A percentile compares a stretch with the other conserved stretches of the same genome.
Evolutionary conservation across 2,329 filamentous ascomycete species (phyloP).

Genomic region (Hypoxylon sp.): DNA sequence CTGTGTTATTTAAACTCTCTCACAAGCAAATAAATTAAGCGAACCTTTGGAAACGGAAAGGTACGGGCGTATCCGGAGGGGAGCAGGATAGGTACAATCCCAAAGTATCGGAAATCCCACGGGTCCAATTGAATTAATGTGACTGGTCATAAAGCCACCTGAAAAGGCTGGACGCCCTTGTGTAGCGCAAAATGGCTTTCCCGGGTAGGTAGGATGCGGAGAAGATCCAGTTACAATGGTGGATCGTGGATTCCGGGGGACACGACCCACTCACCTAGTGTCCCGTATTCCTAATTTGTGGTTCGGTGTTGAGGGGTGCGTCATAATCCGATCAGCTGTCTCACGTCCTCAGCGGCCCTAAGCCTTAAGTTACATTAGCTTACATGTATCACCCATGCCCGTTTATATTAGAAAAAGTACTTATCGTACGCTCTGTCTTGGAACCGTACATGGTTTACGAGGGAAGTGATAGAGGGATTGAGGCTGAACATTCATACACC

Average conservation of each 20-base stretch:
- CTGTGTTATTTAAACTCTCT: not conserved
- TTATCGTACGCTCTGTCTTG: not conserved
- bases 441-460: constrained; percentile 10
- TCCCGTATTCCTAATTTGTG: constrained; percentile 35
- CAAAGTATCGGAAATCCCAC: not conserved
- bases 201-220: constrained; percentile 32
- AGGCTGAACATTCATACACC: constrained; percentile 39
- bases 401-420: constrained; percentile 14
- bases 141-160: constrained; percentile 20
- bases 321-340: constrained; percentile 39
- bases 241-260: constrained; percentile 16
- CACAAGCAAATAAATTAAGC: not conserved
- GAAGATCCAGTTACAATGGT: constrained; percentile 27
- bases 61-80: not conserved
- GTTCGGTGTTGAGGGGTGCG: constrained; percentile 38
- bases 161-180: constrained; percentile 11
- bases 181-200: constrained; percentile 9
- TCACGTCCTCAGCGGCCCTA: constrained; percentile 21
- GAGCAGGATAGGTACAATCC: not conserved
- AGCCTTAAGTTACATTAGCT: constrained; percentile 20
- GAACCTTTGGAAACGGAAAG: not conserved
- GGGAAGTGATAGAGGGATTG: constrained; percentile 8
- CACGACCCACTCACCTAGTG: constrained; percentile 8
- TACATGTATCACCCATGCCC: constrained; percentile 7
- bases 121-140: constrained; percentile 3